Evolutionary conservation across 1,284 basidiomycete genomes (phyloP), one percentile per base, ranked within the genome.

Genomic region (Sporisorium sorghi): DNA sequence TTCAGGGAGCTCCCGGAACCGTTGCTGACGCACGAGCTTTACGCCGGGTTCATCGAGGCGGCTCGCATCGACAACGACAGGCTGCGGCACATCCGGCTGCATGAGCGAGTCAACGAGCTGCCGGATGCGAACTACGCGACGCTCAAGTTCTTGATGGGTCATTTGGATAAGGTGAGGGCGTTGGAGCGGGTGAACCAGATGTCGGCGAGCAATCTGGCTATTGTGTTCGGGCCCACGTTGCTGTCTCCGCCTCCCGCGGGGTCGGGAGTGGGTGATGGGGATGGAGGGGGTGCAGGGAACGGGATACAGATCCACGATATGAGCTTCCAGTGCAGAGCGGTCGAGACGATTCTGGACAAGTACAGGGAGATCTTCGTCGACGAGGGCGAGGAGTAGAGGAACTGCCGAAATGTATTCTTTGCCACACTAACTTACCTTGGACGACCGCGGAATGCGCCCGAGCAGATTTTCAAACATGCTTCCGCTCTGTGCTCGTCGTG

Each of bases 111-210:
- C 51, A 99, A 99, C 83, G 95, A 97, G 77, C 88, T 99, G 54
- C 97, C 96, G 4, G 96, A 99, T 86, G 90, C 97, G 14, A 97
- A 99, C 85, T 99, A 99, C 82, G 93, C 97, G 0, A 97, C 96
- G 1, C 88, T 99, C 57, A 98, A 98, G 85, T 97, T 89, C 85
- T 91, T 99, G 83, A 89, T 99, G 88, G 94, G 92, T 11, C 96
- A 99, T 86, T 86, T 99, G 66, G 89, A 97, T 86, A 75, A 70
- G 26, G 64, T 84, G 17, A 73, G 72, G n/a, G 19, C 43, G 4
- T 37, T 73, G 14, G 79, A 83, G 55, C 49, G 67, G 7, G 87
- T 90, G 57, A 99, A 99, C 85, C 91, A 93, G 53, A 99, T 99
- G 96, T 90, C 92, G 9, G 90, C 91, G 53, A 91, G 92, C 73